phyloP scores from a whole-genome alignment of 371 early-diverging fungal species.

The Saksenaea oblongispora region DNA sequence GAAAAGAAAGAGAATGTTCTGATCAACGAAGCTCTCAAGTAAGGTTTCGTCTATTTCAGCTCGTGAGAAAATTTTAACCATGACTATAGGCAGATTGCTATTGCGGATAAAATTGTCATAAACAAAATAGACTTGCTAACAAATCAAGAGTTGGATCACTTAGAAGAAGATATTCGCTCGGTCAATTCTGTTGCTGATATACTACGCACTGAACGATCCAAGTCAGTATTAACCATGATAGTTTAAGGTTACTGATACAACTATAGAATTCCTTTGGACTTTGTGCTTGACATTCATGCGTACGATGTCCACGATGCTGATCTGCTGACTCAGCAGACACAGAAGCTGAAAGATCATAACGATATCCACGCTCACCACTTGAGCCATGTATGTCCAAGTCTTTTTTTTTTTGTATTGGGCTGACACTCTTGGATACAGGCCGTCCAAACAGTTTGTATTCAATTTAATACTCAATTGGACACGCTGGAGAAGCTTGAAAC shows the following conservation, averaged over 20 bases:
- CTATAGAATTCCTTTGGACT: constrained; percentile 70
- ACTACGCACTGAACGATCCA: constrained; percentile 56
- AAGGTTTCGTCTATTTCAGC: constrained; percentile 7
- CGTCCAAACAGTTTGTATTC: constrained; percentile 56
- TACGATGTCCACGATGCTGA: constrained; percentile 59
- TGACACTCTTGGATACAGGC: constrained; percentile 30
- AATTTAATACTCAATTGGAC: constrained; percentile 38
- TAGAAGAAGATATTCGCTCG: constrained; percentile 54
- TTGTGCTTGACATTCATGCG: constrained; percentile 76
- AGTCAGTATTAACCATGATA: constrained; percentile 21
- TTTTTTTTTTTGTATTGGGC: constrained; percentile 3
- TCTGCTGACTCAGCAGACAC: constrained; percentile 30
- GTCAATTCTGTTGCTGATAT: constrained; percentile 70
- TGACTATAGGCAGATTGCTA: constrained; percentile 81
- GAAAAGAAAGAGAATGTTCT: constrained; percentile 56
- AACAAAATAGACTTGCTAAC: constrained; percentile 92
- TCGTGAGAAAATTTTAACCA: not conserved
- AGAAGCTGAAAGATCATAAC: constrained; percentile 33
- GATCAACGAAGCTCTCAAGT: constrained; percentile 75
- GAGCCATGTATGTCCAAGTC: constrained; percentile 33
- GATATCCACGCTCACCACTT: constrained; percentile 42
- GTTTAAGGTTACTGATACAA: not conserved
- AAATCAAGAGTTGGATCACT: constrained; percentile 38
- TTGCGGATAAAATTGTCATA: constrained; percentile 92
- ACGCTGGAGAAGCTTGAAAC: constrained; percentile 59